Base-by-base conservation (phyloP, 2,329 filamentous ascomycete species). In the Endoconidiophora polonica region DNA sequence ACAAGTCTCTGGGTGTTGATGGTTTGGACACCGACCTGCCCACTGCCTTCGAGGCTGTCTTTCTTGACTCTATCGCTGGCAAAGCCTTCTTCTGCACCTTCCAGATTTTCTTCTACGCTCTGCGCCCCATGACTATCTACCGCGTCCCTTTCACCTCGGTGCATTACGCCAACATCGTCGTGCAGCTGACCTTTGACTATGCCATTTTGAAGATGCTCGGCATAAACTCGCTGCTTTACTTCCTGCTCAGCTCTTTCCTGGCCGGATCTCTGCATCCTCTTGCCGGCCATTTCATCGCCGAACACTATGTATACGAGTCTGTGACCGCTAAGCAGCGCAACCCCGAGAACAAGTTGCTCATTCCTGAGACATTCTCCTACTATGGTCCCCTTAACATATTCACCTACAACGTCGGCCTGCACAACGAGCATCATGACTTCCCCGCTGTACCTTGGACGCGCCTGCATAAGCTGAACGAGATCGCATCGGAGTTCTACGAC, bases 71-170 rank as follows among this genome's bases (percentile, higher is more conserved):
- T 5, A 81, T 98, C 58, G 77, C 90, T 16, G 91, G 91, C 64
- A 98, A 98, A 68, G 82, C 91, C 57, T 98, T 98, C 72, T 98
- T 98, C 75, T 90, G 84, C 69, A 98, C 91, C 57, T 98, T 95
- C 70, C 91, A 98, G 68, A 95, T 98, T 65, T 76, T 98, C 63
- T 98, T 98, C 75, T 98, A 98, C 70, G 91, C 91, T 59, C 67
- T 98, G 46, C 85, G 91, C 14, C 91, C 91, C 54, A 94, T 96
- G 83, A 81, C 88, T 67, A 76, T 98, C 58, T 94, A 94, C 74
- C 77, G 79, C 58, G 74, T 96, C 4, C 86, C 90, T 37, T 77
- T 96, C 63, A 95, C 90, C 48, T 74, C 74, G 60, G 78, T 95
- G 52, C 88, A 95, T 66, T 72, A 79, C 52, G 67, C 87, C 66